Conservation (phyloP, 2,329 filamentous ascomycete species). For the Sphaerulina musiva region DNA sequence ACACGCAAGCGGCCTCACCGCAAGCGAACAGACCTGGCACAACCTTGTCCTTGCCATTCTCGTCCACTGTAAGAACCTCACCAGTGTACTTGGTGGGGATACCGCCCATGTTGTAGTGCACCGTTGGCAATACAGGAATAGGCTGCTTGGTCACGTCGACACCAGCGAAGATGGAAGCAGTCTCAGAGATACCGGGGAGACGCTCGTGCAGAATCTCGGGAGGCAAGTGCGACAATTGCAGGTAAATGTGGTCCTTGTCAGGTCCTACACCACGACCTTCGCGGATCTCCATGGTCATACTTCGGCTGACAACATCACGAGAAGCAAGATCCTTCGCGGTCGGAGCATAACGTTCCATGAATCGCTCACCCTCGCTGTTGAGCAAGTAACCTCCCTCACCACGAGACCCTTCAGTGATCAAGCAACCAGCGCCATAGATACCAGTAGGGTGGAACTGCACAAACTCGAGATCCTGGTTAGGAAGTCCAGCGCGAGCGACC, state of each 20-base stretch:
- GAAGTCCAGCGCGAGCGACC: slow-evolving; percentile 94
- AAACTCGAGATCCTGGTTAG: slow-evolving; percentile 98
- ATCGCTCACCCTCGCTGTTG: slow-evolving; percentile 96
- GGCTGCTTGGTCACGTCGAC: slow-evolving; percentile 96
- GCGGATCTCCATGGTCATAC: slow-evolving; percentile 97
- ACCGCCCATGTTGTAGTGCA: slow-evolving; percentile 99
- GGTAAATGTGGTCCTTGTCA: slow-evolving; percentile 97
- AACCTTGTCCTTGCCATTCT: slow-evolving; percentile 79
- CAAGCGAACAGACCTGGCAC: slow-evolving; percentile 94
- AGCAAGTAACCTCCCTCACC: slow-evolving; percentile 97
- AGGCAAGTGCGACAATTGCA: slow-evolving; percentile 92
- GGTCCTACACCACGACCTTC: slow-evolving; percentile 94
- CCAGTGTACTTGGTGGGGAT: slow-evolving; percentile 97
- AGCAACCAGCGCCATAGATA: slow-evolving; percentile 95
- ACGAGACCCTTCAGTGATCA: slow-evolving; percentile 96
- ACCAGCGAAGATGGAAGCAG: slow-evolving; percentile 91
- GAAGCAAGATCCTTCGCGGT: slow-evolving; percentile 96
- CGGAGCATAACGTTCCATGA: slow-evolving; percentile 98
- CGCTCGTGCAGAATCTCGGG: slow-evolving; percentile 89
- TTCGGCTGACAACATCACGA: slow-evolving; percentile 92
- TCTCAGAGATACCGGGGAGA: slow-evolving; percentile 97
- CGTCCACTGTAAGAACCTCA: slow-evolving; percentile 85
- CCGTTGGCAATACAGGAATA: slow-evolving; percentile 90
- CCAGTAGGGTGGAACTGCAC: slow-evolving; percentile 99
- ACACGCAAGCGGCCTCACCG: slow-evolving; percentile 94